Conservation (phyloP, 2,329 filamentous ascomycete species). For the Botrytis fragariae region DNA sequence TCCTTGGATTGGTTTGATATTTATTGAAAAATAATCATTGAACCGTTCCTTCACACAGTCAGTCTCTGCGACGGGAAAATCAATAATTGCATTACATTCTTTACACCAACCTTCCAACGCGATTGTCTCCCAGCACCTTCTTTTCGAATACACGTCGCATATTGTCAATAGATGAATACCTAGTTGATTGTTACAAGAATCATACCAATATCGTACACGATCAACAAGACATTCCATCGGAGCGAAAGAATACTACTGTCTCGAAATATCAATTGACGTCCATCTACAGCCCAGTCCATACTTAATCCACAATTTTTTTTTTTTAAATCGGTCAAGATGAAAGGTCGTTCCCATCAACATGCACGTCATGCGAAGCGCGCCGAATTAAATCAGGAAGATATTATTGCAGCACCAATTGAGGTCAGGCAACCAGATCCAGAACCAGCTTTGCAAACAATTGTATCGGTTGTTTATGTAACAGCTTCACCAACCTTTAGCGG, state of each 20-base stretch:
- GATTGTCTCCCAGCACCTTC: neutral
- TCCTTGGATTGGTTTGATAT: neutral
- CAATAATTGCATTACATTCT: slow-evolving; percentile 5
- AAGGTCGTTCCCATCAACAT: slow-evolving; percentile 31
- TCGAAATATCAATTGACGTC: slow-evolving; percentile 1
- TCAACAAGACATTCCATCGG: neutral
- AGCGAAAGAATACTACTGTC: neutral
- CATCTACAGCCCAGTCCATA: neutral
- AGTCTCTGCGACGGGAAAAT: neutral
- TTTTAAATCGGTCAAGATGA: slow-evolving; percentile 24
- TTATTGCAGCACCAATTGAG: slow-evolving; percentile 22
- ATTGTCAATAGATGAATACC: neutral
- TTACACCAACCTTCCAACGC: slow-evolving; percentile 2
- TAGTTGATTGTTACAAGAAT: neutral
- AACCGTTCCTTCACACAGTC: neutral
- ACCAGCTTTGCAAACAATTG: slow-evolving; percentile 36
- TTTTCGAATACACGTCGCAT: neutral
- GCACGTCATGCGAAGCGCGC: slow-evolving; percentile 27
- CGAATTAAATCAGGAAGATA: slow-evolving; percentile 23
- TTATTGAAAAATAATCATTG: neutral
- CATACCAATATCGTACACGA: neutral
- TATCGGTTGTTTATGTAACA: slow-evolving; percentile 51
- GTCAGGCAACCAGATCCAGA: slow-evolving; percentile 16
- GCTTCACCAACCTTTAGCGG: slow-evolving; percentile 51
- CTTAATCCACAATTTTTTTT: slow-evolving; percentile 10